Conservation (phyloP, 2,329 filamentous ascomycete species). For the Ascochyta koolunga region DNA sequence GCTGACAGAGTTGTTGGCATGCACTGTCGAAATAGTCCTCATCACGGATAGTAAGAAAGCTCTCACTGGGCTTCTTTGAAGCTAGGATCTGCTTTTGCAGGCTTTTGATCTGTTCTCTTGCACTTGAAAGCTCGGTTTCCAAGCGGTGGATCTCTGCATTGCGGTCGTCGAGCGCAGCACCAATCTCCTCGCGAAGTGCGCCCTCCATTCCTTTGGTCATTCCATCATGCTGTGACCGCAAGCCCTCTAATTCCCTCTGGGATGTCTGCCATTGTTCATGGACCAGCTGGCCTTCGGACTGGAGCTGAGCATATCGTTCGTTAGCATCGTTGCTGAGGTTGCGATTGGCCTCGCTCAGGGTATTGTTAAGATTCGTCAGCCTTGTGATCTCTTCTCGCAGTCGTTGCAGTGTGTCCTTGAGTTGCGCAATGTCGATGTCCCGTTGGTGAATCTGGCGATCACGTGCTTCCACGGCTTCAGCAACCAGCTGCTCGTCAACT, state of each 20-base stretch:
- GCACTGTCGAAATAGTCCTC: slow-evolving; percentile 95
- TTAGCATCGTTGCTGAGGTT: slow-evolving; percentile 78
- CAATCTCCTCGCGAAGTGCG: slow-evolving; percentile 66
- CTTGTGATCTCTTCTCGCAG: slow-evolving; percentile 82
- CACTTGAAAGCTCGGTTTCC: slow-evolving; percentile 76
- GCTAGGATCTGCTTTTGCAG: slow-evolving; percentile 66
- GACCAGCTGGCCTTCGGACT: slow-evolving; percentile 65
- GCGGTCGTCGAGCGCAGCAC: slow-evolving; percentile 74
- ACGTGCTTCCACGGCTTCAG: slow-evolving; percentile 65
- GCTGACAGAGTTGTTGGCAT: slow-evolving; percentile 92
- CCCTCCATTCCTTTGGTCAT: slow-evolving; percentile 68
- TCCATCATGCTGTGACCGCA: slow-evolving; percentile 67
- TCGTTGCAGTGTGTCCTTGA: slow-evolving; percentile 78
- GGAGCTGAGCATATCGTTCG: slow-evolving; percentile 70
- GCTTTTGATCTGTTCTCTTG: slow-evolving; percentile 65
- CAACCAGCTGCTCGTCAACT: slow-evolving; percentile 56
- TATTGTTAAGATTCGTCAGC: slow-evolving; percentile 81
- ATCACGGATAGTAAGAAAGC: slow-evolving; percentile 80
- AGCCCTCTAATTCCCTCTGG: slow-evolving; percentile 70
- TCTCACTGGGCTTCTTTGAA: slow-evolving; percentile 64
- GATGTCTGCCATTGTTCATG: slow-evolving; percentile 64
- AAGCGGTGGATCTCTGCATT: slow-evolving; percentile 82
- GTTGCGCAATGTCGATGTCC: slow-evolving; percentile 82
- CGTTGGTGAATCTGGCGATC: slow-evolving; percentile 77
- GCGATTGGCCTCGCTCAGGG: slow-evolving; percentile 76